Percentiles rank a stretch among this genome's conserved stretches.
Evolutionary conservation across 352 stramenopile genomes (phyloP).

Genomic region (Pythium oligandrum): DNA sequence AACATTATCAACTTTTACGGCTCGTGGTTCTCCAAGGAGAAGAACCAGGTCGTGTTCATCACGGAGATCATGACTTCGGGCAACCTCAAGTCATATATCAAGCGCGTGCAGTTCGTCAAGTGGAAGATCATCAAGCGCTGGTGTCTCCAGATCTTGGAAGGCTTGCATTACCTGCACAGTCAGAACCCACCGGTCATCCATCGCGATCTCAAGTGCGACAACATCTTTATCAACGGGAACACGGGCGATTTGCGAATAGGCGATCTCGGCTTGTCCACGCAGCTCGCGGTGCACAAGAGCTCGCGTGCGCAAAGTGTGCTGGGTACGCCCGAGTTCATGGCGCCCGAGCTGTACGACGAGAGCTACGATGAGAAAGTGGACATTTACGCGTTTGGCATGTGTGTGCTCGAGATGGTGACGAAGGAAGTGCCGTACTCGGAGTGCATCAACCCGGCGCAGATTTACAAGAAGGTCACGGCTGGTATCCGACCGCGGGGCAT

Average conservation of each 20-base stretch:
- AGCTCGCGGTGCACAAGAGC: slow-evolving; percentile 72
- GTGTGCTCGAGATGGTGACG: slow-evolving; percentile 99
- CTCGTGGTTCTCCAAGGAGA: slow-evolving; percentile 97
- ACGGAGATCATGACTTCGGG: slow-evolving; percentile 98
- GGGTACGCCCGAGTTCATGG: slow-evolving; percentile 99
- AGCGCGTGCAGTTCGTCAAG: slow-evolving; percentile 96
- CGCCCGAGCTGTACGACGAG: slow-evolving; percentile 98
- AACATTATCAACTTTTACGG: slow-evolving; percentile 99
- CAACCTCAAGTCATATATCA: slow-evolving; percentile 95
- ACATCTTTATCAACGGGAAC: slow-evolving; percentile 99
- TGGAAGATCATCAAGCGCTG: slow-evolving; percentile 99
- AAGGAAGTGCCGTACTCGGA: slow-evolving; percentile 98
- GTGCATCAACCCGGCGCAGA: slow-evolving; percentile 89
- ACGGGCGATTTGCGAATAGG: slow-evolving; percentile 97
- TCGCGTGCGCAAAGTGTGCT: slow-evolving; percentile 90
- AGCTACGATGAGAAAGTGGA: slow-evolving; percentile 97
- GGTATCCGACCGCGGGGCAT: slow-evolving; percentile 71
- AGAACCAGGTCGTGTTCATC: slow-evolving; percentile 98
- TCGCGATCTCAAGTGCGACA: slow-evolving; percentile 93
- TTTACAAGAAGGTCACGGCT: slow-evolving; percentile 90
- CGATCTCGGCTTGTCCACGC: slow-evolving; percentile 92
- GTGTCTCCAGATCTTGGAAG: slow-evolving; percentile 97
- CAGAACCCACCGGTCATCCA: slow-evolving; percentile 90
- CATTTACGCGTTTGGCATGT: slow-evolving; percentile 99
- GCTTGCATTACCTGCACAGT: slow-evolving; percentile 90